phyloP scores from a whole-genome alignment of 139 green algal species.

The Micromonas commoda region DNA sequence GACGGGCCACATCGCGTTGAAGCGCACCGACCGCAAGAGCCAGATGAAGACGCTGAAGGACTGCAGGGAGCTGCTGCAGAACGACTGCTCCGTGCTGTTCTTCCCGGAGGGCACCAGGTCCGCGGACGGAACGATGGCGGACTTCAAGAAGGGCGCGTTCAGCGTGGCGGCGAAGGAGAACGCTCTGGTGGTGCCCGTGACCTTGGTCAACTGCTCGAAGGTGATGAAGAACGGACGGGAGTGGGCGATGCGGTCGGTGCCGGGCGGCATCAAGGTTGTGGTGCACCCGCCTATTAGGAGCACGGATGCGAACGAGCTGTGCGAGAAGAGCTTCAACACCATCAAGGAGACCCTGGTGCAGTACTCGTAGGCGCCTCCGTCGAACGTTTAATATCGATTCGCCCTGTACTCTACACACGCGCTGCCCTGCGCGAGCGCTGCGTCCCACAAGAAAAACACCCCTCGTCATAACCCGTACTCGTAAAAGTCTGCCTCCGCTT shows the following conservation, averaged over 20 bases:
- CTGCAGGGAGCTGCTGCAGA: slow-evolving; percentile 67
- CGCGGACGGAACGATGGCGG: slow-evolving; percentile 40
- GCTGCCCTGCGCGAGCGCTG: too few relatives aligned
- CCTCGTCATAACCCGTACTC: too few relatives aligned
- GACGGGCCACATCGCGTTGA: slow-evolving; percentile 86
- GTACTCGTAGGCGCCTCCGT: neutral
- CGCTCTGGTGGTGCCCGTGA: slow-evolving; percentile 65
- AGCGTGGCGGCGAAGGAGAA: slow-evolving; percentile 81
- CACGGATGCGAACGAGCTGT: slow-evolving; percentile 37
- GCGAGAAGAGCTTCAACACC: slow-evolving; percentile 21
- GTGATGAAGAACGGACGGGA: slow-evolving; percentile 84
- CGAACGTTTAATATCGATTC: neutral
- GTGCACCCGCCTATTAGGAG: slow-evolving; percentile 64
- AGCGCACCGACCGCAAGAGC: slow-evolving; percentile 76
- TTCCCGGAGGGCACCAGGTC: slow-evolving; percentile 85
- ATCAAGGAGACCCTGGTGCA: slow-evolving; percentile 34
- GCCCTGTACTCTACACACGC: too few relatives aligned
- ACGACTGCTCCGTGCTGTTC: slow-evolving; percentile 71
- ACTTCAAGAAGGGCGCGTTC: slow-evolving; percentile 82
- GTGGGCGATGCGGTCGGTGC: slow-evolving; percentile 50
- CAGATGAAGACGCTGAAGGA: slow-evolving; percentile 80
- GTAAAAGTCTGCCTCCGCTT: too few relatives aligned
- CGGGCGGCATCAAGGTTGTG: slow-evolving; percentile 63
- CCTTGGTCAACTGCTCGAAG: slow-evolving; percentile 69
- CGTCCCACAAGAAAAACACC: too few relatives aligned